phyloP scores from a whole-genome alignment of 345 rosid species.

The Eucalyptus shirleyi region DNA sequence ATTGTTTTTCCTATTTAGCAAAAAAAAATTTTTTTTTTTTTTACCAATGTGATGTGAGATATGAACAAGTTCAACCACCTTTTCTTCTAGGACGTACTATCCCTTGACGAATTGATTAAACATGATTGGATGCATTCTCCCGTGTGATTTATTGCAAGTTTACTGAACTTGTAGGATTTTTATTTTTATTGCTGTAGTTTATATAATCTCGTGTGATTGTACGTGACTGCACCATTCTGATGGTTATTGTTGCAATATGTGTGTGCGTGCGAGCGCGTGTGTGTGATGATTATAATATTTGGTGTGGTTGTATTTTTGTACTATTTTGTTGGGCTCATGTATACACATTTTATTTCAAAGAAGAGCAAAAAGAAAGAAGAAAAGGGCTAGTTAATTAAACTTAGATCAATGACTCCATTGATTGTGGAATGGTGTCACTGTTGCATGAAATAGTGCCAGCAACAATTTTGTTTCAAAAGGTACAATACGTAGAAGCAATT shows the following conservation, averaged over 20 bases:
- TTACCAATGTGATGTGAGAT: neutral
- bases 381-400: neutral
- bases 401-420: neutral
- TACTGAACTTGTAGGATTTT: neutral
- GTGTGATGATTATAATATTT: neutral
- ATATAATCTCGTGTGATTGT: neutral
- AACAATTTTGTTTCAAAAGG: neutral
- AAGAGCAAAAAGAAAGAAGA: neutral
- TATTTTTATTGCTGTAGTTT: neutral
- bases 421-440: neutral
- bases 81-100: neutral
- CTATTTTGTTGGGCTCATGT: neutral
- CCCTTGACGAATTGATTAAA: neutral
- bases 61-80: neutral
- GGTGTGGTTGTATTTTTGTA: neutral
- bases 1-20: neutral
- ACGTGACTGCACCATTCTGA: neutral
- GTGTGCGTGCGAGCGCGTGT: accelerated
- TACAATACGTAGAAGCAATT: neutral
- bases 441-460: neutral
- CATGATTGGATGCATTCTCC: neutral
- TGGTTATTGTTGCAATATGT: neutral
- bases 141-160: neutral
- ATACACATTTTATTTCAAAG: neutral
- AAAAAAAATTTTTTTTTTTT: neutral